Percentiles rank a stretch among this genome's conserved stretches.
phyloP scores from a whole-genome alignment of 2,329 filamentous ascomycete genomes.

The Simplicillium sp. region DNA sequence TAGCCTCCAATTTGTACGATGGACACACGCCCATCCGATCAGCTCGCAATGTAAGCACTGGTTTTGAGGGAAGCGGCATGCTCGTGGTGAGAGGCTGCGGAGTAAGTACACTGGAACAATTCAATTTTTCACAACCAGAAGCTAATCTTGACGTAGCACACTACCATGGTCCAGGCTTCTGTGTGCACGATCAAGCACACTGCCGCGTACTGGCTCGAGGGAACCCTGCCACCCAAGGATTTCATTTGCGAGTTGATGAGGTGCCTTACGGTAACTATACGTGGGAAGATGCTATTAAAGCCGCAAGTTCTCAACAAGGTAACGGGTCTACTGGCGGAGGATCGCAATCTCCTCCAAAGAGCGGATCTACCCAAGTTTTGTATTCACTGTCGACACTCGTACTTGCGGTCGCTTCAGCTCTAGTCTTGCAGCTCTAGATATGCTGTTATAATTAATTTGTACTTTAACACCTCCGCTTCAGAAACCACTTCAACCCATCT shows the following conservation, averaged over 20 bases:
- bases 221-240: slow-evolving; percentile 4
- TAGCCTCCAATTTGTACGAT: slow-evolving; percentile 28
- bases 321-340: no score
- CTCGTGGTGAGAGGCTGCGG: slow-evolving; percentile 23
- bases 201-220: slow-evolving; percentile 6
- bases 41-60: slow-evolving; percentile 22
- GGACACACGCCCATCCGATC: slow-evolving; percentile 25
- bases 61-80: slow-evolving; percentile 25
- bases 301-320: no score
- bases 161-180: neutral
- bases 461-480: no score
- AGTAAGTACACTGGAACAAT: slow-evolving; percentile 14
- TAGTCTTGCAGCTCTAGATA: no score
- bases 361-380: no score
- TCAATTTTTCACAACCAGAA: no score
- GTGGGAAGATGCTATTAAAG: neutral
- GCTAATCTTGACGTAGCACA: no score
- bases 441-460: no score
- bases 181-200: slow-evolving; percentile 4
- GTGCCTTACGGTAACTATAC: slow-evolving; percentile 3
- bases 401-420: no score
- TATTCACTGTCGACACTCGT: no score
- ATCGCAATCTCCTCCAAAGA: no score
- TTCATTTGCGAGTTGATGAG: slow-evolving; percentile 6
- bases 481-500: no score